These are phyloP conservation scores for Kurtzmaniella cleridarum DNA, from an alignment of 805 yeast species.

Conservation along the genomic window DNA sequence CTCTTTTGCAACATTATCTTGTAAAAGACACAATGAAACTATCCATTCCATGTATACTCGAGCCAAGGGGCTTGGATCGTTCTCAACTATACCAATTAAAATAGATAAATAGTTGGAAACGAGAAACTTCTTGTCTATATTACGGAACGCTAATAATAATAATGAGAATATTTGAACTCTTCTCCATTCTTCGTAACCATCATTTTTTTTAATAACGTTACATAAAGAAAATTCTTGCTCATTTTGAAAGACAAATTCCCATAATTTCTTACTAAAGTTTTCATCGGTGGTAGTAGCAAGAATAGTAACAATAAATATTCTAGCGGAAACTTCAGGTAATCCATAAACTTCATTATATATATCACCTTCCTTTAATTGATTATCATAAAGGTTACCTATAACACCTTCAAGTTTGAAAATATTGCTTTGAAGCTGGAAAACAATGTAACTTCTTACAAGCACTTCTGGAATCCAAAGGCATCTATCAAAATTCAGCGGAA, in stretches of 20 bases:
- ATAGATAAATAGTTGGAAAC: slow-evolving; percentile 17
- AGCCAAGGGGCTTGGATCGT: slow-evolving; percentile 75
- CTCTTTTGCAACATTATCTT: slow-evolving; percentile 13
- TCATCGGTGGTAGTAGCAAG: slow-evolving; percentile 27
- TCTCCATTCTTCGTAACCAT: slow-evolving; percentile 63
- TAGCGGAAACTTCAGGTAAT: slow-evolving; percentile 48
- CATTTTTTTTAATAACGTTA: slow-evolving; percentile 49
- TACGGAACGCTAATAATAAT: slow-evolving; percentile 39
- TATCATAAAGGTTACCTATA: slow-evolving; percentile 49
- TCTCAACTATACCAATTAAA: slow-evolving; percentile 32
- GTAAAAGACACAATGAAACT: slow-evolving; percentile 40
- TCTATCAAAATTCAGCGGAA: slow-evolving; percentile 28
- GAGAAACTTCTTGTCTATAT: slow-evolving; percentile 14
- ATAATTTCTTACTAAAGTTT: slow-evolving; percentile 23
- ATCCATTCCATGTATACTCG: slow-evolving; percentile 80
- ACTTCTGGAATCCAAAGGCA: slow-evolving; percentile 48
- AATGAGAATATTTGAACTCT: slow-evolving; percentile 56
- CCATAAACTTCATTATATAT: slow-evolving; percentile 52
- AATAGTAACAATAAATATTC: slow-evolving; percentile 45
- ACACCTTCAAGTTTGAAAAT: slow-evolving; percentile 56
- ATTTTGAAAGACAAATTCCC: slow-evolving; percentile 32
- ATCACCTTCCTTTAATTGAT: slow-evolving; percentile 24
- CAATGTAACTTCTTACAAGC: slow-evolving; percentile 39
- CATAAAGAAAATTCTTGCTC: slow-evolving; percentile 39
- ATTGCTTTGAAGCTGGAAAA: slow-evolving; percentile 51